Conservation (phyloP, 495 filamentous ascomycete species). For the Aspergillus campestris region DNA sequence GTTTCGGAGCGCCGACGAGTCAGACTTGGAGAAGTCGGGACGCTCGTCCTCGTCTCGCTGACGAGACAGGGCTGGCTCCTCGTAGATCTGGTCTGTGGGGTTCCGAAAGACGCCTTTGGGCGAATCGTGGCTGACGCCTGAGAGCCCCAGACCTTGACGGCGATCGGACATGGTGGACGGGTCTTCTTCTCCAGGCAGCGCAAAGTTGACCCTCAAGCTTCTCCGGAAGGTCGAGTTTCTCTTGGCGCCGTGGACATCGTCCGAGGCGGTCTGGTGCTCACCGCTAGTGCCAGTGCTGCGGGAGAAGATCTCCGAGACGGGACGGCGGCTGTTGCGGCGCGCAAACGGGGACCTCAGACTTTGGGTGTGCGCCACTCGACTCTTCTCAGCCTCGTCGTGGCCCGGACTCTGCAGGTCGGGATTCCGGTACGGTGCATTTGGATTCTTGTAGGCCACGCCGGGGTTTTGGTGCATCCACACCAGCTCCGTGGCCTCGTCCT, state of each 20-base stretch:
- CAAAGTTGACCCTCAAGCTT: constrained; percentile 37
- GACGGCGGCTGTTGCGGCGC: constrained; percentile 27
- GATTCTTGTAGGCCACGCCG: constrained; percentile 42
- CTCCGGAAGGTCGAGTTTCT: constrained; percentile 21
- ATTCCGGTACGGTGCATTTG: constrained; percentile 52
- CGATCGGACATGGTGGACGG: constrained; percentile 3
- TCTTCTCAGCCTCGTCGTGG: constrained; percentile 46
- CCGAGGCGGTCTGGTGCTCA: neutral
- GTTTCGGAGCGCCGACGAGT: constrained; percentile 43
- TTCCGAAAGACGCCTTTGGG: constrained; percentile 41
- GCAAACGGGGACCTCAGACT: constrained; percentile 35
- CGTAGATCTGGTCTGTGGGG: constrained; percentile 78
- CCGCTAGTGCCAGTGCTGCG: constrained; percentile 19
- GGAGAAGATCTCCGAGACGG: constrained; percentile 42
- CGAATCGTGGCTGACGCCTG: constrained; percentile 31
- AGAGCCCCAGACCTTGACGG: constrained; percentile 18
- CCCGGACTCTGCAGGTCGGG: constrained; percentile 24
- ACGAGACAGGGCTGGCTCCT: constrained; percentile 56
- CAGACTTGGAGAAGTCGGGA: constrained; percentile 25
- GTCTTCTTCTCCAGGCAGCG: constrained; percentile 22
- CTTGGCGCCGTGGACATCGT: constrained; percentile 5
- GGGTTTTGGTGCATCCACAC: constrained; percentile 78
- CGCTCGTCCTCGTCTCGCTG: constrained; percentile 23
- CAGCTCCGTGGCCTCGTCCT: constrained; percentile 78
- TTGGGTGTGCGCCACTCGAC: constrained; percentile 54